phyloP scores from a whole-genome alignment of 805 yeast genomes.

The Candida qinlingensis region DNA sequence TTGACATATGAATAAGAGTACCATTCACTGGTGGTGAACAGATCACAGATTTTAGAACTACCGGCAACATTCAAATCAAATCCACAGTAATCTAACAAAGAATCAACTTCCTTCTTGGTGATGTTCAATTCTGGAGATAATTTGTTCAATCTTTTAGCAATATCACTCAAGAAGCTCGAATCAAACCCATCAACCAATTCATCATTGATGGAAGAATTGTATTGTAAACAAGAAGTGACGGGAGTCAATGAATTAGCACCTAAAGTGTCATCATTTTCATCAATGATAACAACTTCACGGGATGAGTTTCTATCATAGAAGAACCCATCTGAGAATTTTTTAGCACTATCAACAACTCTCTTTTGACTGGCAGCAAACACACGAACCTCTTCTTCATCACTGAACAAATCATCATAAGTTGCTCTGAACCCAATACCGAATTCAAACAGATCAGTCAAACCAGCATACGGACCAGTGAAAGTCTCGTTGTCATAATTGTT shows the following conservation, averaged over 20 bases:
- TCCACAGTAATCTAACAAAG: constrained; percentile 42
- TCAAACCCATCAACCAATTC: constrained; percentile 26
- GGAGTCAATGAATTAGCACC: constrained; percentile 63
- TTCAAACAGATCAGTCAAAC: constrained; percentile 41
- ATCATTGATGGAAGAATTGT: constrained; percentile 27
- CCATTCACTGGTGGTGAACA: constrained; percentile 48
- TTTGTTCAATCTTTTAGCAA: constrained; percentile 24
- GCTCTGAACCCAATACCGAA: constrained; percentile 46
- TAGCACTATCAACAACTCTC: constrained; percentile 51
- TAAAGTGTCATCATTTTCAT: constrained; percentile 36
- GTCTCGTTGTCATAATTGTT: constrained; percentile 47
- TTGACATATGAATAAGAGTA: constrained; percentile 35
- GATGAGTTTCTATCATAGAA: constrained; percentile 31
- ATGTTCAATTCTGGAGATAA: constrained; percentile 37
- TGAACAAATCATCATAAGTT: constrained; percentile 42
- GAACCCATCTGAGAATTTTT: constrained; percentile 56
- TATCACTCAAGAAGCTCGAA: constrained; percentile 16
- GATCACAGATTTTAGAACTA: constrained; percentile 16
- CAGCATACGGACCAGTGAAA: constrained; percentile 45
- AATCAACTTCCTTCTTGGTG: constrained; percentile 33
- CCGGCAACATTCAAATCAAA: constrained; percentile 47
- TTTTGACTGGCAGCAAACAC: constrained; percentile 51
- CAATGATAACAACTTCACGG: constrained; percentile 35
- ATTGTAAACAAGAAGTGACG: constrained; percentile 34
- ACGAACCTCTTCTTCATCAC: constrained; percentile 31